These are phyloP conservation scores for Fusarium nygamai DNA, from an alignment of 2,329 filamentous ascomycete genomes.

Conservation along the genomic window DNA sequence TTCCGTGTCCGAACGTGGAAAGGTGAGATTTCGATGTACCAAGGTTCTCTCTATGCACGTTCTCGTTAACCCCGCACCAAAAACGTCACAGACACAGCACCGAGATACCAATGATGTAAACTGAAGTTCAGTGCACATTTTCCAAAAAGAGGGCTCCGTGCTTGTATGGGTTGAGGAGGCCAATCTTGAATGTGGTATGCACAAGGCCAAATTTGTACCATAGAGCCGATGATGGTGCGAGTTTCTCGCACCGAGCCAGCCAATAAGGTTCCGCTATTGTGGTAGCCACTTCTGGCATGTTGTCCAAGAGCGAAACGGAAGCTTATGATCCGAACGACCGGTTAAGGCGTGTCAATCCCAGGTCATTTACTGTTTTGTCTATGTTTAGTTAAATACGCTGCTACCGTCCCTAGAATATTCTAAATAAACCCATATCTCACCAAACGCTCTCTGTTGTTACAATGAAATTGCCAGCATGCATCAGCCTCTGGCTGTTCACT, in stretches of 20 bases:
- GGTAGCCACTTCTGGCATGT: background rate
- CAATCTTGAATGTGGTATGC: too few relatives aligned
- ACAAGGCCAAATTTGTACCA: background rate
- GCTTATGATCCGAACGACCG: background rate
- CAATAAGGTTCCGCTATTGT: background rate
- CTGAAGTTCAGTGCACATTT: too few relatives aligned
- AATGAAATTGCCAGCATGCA: slow-evolving; percentile 8
- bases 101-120: background rate
- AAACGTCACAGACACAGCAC: background rate
- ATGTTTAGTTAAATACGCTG: background rate
- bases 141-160: background rate
- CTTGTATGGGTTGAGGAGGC: background rate
- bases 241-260: too few relatives aligned
- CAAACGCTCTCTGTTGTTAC: background rate
- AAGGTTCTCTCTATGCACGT: background rate
- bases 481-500: slow-evolving; percentile 18
- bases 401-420: rapidly evolving
- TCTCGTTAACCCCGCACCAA: background rate
- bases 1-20: background rate
- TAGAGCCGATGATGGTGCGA: background rate
- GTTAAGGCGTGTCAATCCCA: background rate
- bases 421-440: rapidly evolving
- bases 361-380: background rate
- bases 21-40: background rate
- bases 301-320: background rate